Evolutionary conservation across 148 eudicot genomes (phyloP), one percentile per base, ranked within the genome.

Genomic region (Chenopodium formosanum): DNA sequence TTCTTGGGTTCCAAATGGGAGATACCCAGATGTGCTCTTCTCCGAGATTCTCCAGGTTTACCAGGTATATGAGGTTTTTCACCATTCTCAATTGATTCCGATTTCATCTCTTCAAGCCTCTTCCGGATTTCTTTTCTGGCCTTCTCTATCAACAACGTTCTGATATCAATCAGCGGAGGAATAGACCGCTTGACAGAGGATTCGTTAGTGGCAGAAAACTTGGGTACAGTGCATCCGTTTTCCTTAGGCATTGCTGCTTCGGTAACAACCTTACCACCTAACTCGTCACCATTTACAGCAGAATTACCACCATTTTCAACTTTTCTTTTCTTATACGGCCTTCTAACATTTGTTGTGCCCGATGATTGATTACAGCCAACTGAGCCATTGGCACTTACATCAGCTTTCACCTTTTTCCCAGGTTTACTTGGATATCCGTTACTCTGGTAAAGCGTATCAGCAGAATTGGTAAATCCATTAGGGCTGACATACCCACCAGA

Each of bases 301-400:
- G 82, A 46, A 70, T 70, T 70, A 69, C 76, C 76, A 77, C 83
- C 90, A 34, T 65, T 79, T 20, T 89, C 97, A 70, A 93, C 82
- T 81, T 90, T 96, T 71, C 90, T 88, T 82, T 83, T 94, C 90
- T 96, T 96, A 81, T 91, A 79, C 75, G 98, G 92, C 75, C 95
- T 87, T 65, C 88, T 88, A 47, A 83, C 83, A 87, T 86, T 96
- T 48, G 88, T 70, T 73, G 76, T 25, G 67, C 76, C 84, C 22
- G 84, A 46, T 37, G 85, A 73, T 32, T 87, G 97, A 77, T 64
- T 81, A 53, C 62, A 78, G 25, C 82, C 93, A 79, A 56, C 68
- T 79, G 85, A 79, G 40, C 91, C 97, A 70, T 89, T 86, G 50
- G 81, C 80, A 32, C 50, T 79, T 31, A 10, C 37, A 60, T 86